These are phyloP conservation scores for Microdochium paspali DNA, from an alignment of 2,329 filamentous ascomycete species.

Conservation along the genomic window DNA sequence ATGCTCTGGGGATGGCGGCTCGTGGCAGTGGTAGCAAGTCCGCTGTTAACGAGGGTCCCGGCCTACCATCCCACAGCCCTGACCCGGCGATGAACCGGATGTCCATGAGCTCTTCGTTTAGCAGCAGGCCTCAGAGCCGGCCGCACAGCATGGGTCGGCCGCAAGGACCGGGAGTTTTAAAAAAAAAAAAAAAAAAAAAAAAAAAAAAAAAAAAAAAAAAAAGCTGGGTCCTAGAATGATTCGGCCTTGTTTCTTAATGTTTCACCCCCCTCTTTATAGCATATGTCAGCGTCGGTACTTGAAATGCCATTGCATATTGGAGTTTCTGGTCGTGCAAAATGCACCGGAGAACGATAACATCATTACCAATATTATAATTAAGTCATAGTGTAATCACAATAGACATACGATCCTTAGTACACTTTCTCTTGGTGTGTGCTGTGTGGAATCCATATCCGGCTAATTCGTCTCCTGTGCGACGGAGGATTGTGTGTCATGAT, in stretches of 20 bases:
- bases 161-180: too few species aligned
- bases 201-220: too few species aligned
- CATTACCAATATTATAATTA: too few species aligned
- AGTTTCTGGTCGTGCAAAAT: background rate
- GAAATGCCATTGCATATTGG: background rate
- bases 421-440: too few species aligned
- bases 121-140: background rate
- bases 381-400: too few species aligned
- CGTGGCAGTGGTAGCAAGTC: constrained; percentile 60
- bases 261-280: background rate
- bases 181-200: too few species aligned
- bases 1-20: constrained; percentile 81
- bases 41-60: background rate
- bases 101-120: background rate
- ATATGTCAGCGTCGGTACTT: background rate
- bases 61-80: background rate
- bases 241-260: background rate
- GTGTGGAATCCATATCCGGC: too few species aligned
- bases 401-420: too few species aligned
- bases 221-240: background rate
- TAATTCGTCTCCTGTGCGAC: too few species aligned
- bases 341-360: too few species aligned
- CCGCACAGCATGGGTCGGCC: background rate
- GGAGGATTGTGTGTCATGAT: too few species aligned
- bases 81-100: background rate